phyloP scores from a whole-genome alignment of 2,329 filamentous ascomycete species.

The Fusarium sp. region DNA sequence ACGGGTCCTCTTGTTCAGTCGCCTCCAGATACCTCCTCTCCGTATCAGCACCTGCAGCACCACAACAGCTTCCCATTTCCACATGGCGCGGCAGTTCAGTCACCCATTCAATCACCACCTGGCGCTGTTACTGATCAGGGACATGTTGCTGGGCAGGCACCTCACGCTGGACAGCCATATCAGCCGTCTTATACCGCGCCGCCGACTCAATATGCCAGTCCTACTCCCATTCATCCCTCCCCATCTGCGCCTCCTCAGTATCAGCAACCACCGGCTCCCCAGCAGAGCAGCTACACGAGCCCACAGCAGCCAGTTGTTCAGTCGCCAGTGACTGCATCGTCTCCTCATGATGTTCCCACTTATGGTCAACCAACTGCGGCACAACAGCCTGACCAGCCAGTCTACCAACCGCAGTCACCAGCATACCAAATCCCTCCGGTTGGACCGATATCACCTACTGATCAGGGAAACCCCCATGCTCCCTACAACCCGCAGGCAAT shows the following conservation, averaged over 20 bases:
- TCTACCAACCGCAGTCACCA: neutral
- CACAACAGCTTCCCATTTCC: neutral
- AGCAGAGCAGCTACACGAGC: neutral
- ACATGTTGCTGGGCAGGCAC: neutral
- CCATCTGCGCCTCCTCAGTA: neutral
- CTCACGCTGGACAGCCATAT: constrained; percentile 2
- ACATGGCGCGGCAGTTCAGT: neutral
- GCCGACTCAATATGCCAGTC: neutral
- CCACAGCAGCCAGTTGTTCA: neutral
- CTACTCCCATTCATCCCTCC: neutral
- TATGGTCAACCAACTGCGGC: neutral
- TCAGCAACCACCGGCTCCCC: neutral
- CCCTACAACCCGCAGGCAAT: neutral
- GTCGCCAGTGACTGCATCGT: neutral
- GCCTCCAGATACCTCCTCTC: neutral
- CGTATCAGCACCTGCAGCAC: neutral
- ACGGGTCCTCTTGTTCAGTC: neutral
- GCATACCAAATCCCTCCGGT: neutral
- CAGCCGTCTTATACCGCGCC: neutral
- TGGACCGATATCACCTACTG: neutral
- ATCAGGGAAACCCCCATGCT: neutral
- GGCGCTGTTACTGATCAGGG: neutral
- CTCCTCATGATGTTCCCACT: neutral
- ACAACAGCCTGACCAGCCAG: neutral
- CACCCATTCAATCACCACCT: neutral